Base-by-base conservation (phyloP, 108 stramenopile genomes). In the Conticribra guillardii region DNA sequence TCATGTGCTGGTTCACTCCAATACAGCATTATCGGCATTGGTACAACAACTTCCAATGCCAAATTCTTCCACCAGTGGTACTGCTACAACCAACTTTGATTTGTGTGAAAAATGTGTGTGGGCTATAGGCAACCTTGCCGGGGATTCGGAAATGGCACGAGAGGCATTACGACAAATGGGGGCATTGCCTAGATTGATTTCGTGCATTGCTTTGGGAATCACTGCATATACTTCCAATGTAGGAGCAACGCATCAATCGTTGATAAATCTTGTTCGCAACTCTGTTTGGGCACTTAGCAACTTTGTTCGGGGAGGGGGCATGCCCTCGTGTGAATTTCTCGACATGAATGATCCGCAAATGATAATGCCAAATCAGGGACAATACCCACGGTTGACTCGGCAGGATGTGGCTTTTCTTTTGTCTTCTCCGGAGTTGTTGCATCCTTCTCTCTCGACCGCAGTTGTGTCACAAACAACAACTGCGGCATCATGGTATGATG, bases 231-330 rank as follows among this genome's bases (percentile, higher is more conserved):
- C 18, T 14, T 49, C 0, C 15, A 4, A 11, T 23, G 52, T 29
- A 56, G 19, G 49, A 60, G 60, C 32, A 55, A 26, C 33, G 22
- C 54, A 52, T 2, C 37, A 30, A 30, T 27, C 63, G 24, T 24
- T 37, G 23, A 0, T 69, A 2, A 54, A 62, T 52, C 41, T 75
- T 22, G 1, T 68, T 17, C 74, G 74, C 8, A 75, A 75, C 34
- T 60, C 67, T 22, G 22, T 69, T 19, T 75, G 74, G 74, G 67
- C 74, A 28, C 16, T 75, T 5, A 49, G 19, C 21, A 75, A 75
- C 30, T 62, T 75, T 19, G 32, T 62, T 24, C 59, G 74, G 27
- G 74, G 33, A 17, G 67, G 61, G 28, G 59, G 33, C 4, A 22
- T 19, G 8, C 15, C 50, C 27, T n/a, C 60, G 29, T 21, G 45